A percentile compares a stretch with the other conserved stretches of the same genome.
Conservation (phyloP, 345 rosid species). For the Eucalyptus tenuipes region DNA sequence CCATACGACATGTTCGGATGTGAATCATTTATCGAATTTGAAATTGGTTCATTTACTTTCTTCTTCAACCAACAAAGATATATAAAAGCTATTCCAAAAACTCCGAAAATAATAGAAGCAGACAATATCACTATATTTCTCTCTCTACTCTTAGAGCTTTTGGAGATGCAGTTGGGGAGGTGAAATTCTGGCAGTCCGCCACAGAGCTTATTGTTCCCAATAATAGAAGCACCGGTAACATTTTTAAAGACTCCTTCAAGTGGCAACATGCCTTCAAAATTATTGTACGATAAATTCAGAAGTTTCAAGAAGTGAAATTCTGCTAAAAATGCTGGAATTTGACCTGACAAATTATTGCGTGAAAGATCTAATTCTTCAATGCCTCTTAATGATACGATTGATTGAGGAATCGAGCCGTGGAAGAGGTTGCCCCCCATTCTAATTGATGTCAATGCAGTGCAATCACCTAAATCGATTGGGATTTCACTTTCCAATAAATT, state of each 20-base stretch:
- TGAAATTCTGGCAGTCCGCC: neutral
- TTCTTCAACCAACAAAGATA: neutral
- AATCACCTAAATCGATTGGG: neutral
- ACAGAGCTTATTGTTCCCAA: neutral
- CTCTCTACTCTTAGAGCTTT: neutral
- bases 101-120: neutral
- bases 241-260: neutral
- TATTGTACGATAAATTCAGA: neutral
- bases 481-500: neutral
- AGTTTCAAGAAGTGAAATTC: neutral
- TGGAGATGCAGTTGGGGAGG: neutral
- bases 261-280: neutral
- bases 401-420: neutral
- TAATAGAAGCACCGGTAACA: neutral
- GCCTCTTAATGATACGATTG: neutral
- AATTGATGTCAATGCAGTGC: neutral
- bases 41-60: neutral
- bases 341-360: neutral
- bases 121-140: neutral
- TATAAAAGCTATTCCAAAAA: neutral
- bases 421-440: neutral
- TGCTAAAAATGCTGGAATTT: neutral
- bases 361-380: neutral
- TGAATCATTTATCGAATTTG: neutral
- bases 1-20: neutral